Percentiles rank a stretch among this genome's conserved stretches.
Conservation (phyloP, 331 rosid genomes). For the Cydonia oblonga region DNA sequence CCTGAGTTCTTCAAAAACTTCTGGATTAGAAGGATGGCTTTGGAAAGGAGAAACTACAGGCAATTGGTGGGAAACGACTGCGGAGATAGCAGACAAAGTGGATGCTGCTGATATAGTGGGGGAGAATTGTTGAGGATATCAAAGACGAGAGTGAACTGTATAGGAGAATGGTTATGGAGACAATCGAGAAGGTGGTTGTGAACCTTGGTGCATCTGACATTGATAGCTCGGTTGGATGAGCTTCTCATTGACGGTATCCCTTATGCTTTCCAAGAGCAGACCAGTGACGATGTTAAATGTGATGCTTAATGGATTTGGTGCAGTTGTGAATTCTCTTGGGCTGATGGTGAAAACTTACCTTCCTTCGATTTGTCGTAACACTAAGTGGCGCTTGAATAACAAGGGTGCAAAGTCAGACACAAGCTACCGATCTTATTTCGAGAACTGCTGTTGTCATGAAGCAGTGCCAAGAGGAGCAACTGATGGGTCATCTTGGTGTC, state of each 20-base stretch:
- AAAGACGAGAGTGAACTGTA: conserved; percentile 95
- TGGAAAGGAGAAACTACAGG: conserved; percentile 72
- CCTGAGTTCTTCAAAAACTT: conserved; percentile 77
- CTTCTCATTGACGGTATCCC: conserved; percentile 84
- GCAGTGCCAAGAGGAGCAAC: conserved; percentile 88
- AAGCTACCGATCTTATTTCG: conserved; percentile 87
- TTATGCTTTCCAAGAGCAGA: conserved; percentile 98
- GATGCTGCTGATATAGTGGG: conserved; percentile 85
- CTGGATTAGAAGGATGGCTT: conserved; percentile 93
- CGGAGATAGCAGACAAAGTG: conserved; percentile 81
- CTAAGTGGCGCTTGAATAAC: conserved; percentile 85
- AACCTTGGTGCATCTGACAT: conserved; percentile 86
- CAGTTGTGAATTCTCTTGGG: conserved; percentile 86
- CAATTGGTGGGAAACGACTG: conserved; percentile 94
- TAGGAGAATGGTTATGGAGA: conserved; percentile 93
- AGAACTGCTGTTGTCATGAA: conserved; percentile 91
- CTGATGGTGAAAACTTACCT: no score
- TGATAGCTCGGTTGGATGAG: conserved; percentile 75
- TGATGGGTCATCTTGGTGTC: conserved; percentile 99
- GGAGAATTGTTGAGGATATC: conserved; percentile 79
- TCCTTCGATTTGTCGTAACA: conserved; percentile 90
- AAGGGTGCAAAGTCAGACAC: conserved; percentile 92
- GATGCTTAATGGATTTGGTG: conserved; percentile 93
- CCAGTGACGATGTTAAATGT: conserved; percentile 87
- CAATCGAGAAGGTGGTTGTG: conserved; percentile 85